Base-by-base conservation (phyloP, 2,329 filamentous ascomycete species). In the Aspergillus sp. region DNA sequence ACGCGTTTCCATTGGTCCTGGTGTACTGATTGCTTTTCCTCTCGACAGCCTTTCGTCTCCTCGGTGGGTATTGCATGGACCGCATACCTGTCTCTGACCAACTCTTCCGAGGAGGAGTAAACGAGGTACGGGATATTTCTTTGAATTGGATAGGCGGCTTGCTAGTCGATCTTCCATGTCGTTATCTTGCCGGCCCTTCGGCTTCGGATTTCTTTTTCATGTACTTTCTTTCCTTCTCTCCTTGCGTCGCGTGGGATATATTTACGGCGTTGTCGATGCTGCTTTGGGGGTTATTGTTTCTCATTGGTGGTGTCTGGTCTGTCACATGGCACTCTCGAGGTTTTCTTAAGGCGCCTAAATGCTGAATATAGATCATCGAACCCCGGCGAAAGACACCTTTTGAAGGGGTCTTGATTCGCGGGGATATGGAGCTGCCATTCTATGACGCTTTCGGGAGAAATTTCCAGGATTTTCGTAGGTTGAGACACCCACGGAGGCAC, bases 11-110 rank as follows among this genome's bases (percentile, higher is more conserved):
- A 20, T 38, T 38, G 34, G 10, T 14, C 19, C 14, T 14, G 14
- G 21, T 21, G n/a, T 48, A 19, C 34, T 45, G 42, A 31, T 45
- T 45, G 20, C 23, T 29, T 14, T 21, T 45, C 9, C 19, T 21
- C 13, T 32, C 42, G 41, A 38, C 64, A 96, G 92, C 93, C 93
- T 1, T 97, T 99, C 69, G 93, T 97, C 7, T 97, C 93, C 14
- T 95, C 90, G 7, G 76, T 99, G 51, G 93, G 93, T 80, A 97
- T 97, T 64, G 91, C 91, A 31, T 97, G 93, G 94, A 97, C 94
- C 10, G 93, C 92, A 17, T 99, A 97, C 72, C 84, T 99, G 10
- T 97, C 92, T 2, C 81, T 99, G 47, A 89, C 88, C 56, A 97
- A 97, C 75, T 87, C 91, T 4, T 80, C 91, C 2, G 91, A 95